Evolutionary conservation across 2,329 filamentous ascomycete genomes (phyloP), one percentile per base, ranked within the genome.

Genomic region (Dactylellina sp.): DNA sequence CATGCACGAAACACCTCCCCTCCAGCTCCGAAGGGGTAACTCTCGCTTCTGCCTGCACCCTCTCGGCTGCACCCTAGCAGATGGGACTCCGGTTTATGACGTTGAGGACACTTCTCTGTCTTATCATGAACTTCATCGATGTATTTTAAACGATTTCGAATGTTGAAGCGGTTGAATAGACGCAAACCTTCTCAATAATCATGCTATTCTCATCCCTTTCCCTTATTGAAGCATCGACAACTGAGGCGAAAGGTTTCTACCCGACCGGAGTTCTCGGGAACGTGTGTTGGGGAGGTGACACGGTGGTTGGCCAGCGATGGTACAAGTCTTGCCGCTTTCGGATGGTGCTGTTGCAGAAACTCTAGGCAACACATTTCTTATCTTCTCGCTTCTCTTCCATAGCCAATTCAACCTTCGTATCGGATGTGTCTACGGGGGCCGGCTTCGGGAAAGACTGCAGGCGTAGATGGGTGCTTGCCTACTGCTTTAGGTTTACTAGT

Each of bases 41-140:
- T 32, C 64, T 64, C 68, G 68, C 60, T 52, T 72, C 60, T 47
- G 56, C 32, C 59, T 72, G 53, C 68, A 53, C 14, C 46, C 16
- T 46, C 50, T 63, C 57, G 66, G 53, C 35, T 57, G 35, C n/a
- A 35, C 25, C 50, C 47, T 28, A 49, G 55, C 56, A 50, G 28
- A 32, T 50, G 35, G 52, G 20, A 35, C n/a, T 16, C 28, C 52
- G 24, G 24, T 47, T 66, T 32, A n/a, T 16, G 1, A 44, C 22
- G 20, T 24, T 42, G 7, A 57, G 56, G 55, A 49, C 63, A 55
- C 46, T 50, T 59, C 32, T 50, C 28, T 40, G 28, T 35, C 49
- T 63, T 44, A 63, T 24, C 59, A 11, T 49, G 7, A 20, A 14
- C 28, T 11, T 11, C 9, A 9, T 18, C 18, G 9, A 47, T 47